phyloP scores from a whole-genome alignment of 2,329 filamentous ascomycete species.

The Mollisia scopiformis region DNA sequence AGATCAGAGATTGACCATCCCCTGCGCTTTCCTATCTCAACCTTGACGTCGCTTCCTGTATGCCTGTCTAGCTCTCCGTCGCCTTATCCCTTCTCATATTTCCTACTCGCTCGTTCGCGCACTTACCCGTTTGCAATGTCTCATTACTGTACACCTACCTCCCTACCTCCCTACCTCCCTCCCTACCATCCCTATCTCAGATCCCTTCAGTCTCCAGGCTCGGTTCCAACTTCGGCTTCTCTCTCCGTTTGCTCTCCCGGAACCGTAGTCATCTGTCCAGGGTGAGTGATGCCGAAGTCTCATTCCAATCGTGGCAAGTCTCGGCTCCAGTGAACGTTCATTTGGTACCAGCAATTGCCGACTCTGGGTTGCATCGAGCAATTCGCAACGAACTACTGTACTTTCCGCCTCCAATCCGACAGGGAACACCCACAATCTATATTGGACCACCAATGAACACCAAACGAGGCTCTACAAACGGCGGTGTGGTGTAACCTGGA shows the following conservation, averaged over 20 bases:
- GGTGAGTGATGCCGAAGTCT: not conserved
- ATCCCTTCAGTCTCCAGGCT: not conserved
- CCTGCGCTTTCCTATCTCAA: not conserved
- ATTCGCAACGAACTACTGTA: not conserved
- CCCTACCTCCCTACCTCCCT: not conserved
- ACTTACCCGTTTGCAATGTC: not conserved
- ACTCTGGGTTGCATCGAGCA: not conserved
- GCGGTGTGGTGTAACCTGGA: not conserved
- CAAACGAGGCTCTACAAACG: not conserved
- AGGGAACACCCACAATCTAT: not conserved
- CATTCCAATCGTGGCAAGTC: not conserved
- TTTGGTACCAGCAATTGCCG: not conserved
- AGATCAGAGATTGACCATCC: not conserved
- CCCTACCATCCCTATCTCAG: not conserved
- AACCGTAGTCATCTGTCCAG: not conserved
- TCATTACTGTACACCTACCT: not conserved
- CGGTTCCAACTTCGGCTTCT: not conserved
- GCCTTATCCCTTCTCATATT: not conserved
- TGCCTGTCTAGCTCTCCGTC: not conserved
- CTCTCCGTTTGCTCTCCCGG: not conserved
- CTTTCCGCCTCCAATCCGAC: not conserved
- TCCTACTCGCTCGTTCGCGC: not conserved
- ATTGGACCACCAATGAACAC: not conserved
- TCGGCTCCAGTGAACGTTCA: not conserved
- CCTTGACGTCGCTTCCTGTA: not conserved